These are phyloP conservation scores for Agaricus blazei DNA, from an alignment of 768 basidiomycete genomes.

Conservation along the genomic window DNA sequence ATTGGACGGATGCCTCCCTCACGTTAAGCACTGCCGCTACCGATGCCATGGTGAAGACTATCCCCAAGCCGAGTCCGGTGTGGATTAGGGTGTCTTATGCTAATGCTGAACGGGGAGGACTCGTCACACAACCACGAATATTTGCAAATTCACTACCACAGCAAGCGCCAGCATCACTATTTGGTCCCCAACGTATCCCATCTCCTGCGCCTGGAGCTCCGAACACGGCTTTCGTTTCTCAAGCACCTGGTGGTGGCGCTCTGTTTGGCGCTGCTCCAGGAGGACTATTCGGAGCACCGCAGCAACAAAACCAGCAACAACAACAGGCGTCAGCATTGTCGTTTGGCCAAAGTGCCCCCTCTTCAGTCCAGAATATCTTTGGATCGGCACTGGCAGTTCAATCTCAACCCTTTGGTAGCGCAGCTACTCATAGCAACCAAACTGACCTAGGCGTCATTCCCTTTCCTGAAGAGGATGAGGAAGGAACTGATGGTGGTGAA, in stretches of 20 bases:
- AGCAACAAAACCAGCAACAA: too few relatives aligned
- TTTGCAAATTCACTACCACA: conserved; percentile 13
- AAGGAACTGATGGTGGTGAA: neutral
- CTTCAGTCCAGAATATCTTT: too few relatives aligned
- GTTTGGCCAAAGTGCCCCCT: too few relatives aligned
- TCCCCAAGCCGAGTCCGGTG: conserved; percentile 27
- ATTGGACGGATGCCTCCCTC: conserved; percentile 47
- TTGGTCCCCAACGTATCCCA: neutral
- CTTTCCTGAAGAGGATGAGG: neutral
- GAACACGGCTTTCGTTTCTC: too few relatives aligned
- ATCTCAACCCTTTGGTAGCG: neutral
- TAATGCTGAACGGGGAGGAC: neutral
- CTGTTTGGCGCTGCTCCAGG: too few relatives aligned
- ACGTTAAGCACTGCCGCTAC: conserved; percentile 47
- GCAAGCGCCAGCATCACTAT: conserved; percentile 7
- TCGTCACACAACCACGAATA: neutral
- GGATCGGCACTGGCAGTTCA: too few relatives aligned
- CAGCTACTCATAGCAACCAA: neutral
- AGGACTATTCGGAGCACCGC: too few relatives aligned
- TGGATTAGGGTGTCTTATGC: conserved; percentile 20
- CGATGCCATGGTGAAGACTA: conserved; percentile 26
- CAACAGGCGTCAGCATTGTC: too few relatives aligned
- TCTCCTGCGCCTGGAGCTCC: too few relatives aligned
- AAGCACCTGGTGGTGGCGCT: too few relatives aligned
- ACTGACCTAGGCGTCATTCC: neutral